Evolutionary conservation across 139 green algal species (phyloP), one percentile per base, ranked within the genome.

Genomic region (Raphidocelis subcapitata): DNA sequence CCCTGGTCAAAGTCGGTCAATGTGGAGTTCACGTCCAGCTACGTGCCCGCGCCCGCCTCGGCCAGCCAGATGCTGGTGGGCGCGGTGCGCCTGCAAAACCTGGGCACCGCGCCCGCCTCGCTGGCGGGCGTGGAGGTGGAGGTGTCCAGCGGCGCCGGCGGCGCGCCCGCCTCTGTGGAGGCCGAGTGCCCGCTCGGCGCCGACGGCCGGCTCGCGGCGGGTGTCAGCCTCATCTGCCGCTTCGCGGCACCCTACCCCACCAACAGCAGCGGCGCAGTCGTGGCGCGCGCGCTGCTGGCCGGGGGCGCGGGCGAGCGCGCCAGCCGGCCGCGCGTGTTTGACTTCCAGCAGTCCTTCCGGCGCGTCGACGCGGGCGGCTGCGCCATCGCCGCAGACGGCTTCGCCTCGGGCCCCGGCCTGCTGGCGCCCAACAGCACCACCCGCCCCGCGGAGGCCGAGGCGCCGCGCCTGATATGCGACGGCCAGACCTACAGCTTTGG

Each of bases 401-500:
- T 75, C 29, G 37, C 67, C 2, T n/a, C 41, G 16, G 69, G 69
- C 10, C 3, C n/a, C 23, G 55, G 56, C 8, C 56, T 32, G 41
- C 20, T 75, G 41, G 36, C 31, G 57, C 69, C 69, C 23, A 44
- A 26, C 14, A 67, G 15, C 20, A 75, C 16, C 24, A 71, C n/a
- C 20, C 69, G 57, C 36, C 57, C 69, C 24, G 56, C 56, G 28
- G 56, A 57, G 36, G 69, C 57, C n/a, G 56, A 57, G 18, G 57
- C 56, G 2, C 33, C 69, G 8, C 56, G 8, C 24, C n/a, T 49
- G 46, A 26, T 75, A 8, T 75, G 69, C 57, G 41, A 67, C 57
- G 41, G 52, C 33, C 69, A 75, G 69, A 75, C 26, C 29, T 29
- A 67, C 8, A 68, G 69, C 69, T 75, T 67, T 60, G 37, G 55